Conservation (phyloP, 495 filamentous ascomycete genomes). For the Neurospora sp. region DNA sequence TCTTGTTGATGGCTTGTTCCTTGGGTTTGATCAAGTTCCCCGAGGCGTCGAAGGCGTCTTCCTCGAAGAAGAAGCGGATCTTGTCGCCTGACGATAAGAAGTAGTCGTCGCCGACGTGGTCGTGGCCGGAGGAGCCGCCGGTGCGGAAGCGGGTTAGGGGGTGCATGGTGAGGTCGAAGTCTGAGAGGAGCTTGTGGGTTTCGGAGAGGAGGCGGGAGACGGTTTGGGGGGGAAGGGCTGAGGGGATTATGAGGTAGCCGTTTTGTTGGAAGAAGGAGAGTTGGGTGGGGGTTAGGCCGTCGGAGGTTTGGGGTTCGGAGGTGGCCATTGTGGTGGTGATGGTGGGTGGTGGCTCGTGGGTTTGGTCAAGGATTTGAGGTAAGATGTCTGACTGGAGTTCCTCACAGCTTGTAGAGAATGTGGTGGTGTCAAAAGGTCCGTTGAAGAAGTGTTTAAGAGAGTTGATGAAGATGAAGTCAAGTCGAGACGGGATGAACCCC, state of each 20-base stretch:
- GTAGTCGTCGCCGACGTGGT: slow-evolving; percentile 91
- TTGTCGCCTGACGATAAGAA: slow-evolving; percentile 85
- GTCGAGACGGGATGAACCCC: background rate
- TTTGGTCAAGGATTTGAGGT: background rate
- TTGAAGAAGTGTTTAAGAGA: too few species aligned
- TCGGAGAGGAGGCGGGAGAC: slow-evolving; percentile 60
- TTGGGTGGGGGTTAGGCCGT: slow-evolving; percentile 61
- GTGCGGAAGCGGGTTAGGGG: slow-evolving; percentile 91
- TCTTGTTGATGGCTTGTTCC: slow-evolving; percentile 83
- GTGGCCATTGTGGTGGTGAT: background rate
- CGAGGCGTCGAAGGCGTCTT: slow-evolving; percentile 55
- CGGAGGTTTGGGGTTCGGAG: background rate
- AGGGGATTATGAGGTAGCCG: slow-evolving; percentile 82
- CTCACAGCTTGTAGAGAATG: background rate
- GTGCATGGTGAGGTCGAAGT: slow-evolving; percentile 67
- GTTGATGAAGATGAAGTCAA: background rate
- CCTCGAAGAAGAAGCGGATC: slow-evolving; percentile 94
- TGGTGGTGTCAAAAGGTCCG: background rate
- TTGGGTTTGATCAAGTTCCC: slow-evolving; percentile 65
- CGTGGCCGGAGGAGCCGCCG: slow-evolving; percentile 48
- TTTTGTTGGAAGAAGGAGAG: slow-evolving; percentile 62
- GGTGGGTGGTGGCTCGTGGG: background rate
- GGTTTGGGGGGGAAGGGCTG: slow-evolving; percentile 57
- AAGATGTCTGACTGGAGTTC: background rate
- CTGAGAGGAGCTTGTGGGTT: slow-evolving; percentile 61